These are phyloP conservation scores for Bonia amplexicaulis DNA, from an alignment of 176 grass and related monocot genomes.

Conservation along the genomic window DNA sequence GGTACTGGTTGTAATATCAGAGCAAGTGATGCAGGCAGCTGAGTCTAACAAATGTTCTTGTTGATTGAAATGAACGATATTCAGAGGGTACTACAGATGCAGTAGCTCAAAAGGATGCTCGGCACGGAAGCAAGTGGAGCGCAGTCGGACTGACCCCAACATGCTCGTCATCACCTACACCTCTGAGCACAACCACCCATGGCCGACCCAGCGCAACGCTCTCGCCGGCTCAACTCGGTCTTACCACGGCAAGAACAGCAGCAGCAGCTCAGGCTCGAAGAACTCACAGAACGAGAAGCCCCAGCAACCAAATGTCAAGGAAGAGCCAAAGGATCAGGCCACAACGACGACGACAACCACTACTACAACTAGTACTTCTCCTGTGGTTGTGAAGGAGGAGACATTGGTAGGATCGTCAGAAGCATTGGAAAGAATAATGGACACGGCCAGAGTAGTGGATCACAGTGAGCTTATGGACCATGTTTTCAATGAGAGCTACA, in stretches of 20 bases:
- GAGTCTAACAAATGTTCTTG: conserved; percentile 21
- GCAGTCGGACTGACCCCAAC: conserved; percentile 83
- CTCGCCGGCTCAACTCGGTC: conserved; percentile 87
- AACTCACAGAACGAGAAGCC: conserved; percentile 46
- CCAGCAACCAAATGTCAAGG: conserved; percentile 35
- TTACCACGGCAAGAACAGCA: conserved; percentile 51
- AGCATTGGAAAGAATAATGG: conserved; percentile 41
- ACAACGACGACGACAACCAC: conserved; percentile 3
- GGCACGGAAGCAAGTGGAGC: conserved; percentile 95
- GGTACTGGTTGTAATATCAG: neutral
- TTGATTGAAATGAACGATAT: conserved; percentile 33
- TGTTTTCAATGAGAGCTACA: conserved; percentile 61
- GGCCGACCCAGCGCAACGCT: conserved; percentile 93
- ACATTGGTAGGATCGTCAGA: conserved; percentile 39
- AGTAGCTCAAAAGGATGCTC: conserved; percentile 98
- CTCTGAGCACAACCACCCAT: conserved; percentile 98
- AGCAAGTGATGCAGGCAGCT: conserved; percentile 6
- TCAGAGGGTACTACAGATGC: conserved; percentile 96
- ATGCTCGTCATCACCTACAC: conserved; percentile 98
- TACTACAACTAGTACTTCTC: conserved; percentile 18
- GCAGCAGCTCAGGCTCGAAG: conserved; percentile 52
- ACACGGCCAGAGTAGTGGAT: conserved; percentile 19
- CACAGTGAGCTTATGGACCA: conserved; percentile 51
- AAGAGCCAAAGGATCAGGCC: conserved; percentile 45
- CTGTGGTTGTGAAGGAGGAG: conserved; percentile 42